These are phyloP conservation scores for Rhizoclosmatium sp. DNA, from an alignment of 192 early-diverging fungal species.

Conservation along the genomic window DNA sequence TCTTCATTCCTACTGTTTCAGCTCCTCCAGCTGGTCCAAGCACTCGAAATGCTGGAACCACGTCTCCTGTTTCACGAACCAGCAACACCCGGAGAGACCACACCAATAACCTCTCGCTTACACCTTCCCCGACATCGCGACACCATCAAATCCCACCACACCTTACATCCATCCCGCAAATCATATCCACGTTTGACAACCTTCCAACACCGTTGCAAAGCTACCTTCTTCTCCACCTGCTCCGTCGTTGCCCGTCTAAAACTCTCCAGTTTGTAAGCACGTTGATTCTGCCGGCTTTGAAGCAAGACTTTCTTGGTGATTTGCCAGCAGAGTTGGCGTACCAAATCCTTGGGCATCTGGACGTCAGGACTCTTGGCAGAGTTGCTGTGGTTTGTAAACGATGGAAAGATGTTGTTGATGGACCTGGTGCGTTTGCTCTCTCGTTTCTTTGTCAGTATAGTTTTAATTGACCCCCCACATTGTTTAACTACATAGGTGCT, in stretches of 20 bases:
- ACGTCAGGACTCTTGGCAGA: slow-evolving; percentile 77
- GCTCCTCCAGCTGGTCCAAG: not conserved
- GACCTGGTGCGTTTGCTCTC: slow-evolving; percentile 57
- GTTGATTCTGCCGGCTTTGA: slow-evolving; percentile 87
- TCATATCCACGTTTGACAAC: slow-evolving; percentile 82
- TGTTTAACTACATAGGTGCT: slow-evolving; percentile 75
- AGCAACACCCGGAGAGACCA: not conserved
- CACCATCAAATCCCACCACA: slow-evolving; percentile 16
- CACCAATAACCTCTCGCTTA: not conserved
- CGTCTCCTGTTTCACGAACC: not conserved
- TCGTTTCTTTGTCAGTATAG: slow-evolving; percentile 69
- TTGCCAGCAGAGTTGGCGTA: slow-evolving; percentile 61
- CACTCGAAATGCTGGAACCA: not conserved
- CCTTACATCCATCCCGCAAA: slow-evolving; percentile 50
- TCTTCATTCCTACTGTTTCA: not conserved
- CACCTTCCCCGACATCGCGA: not conserved
- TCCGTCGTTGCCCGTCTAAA: slow-evolving; percentile 80
- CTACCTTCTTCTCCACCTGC: slow-evolving; percentile 88
- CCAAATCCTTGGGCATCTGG: slow-evolving; percentile 85
- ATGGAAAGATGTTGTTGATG: slow-evolving; percentile 84
- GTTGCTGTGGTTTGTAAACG: slow-evolving; percentile 81
- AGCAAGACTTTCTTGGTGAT: slow-evolving; percentile 85
- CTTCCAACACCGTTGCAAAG: slow-evolving; percentile 80
- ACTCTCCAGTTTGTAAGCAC: slow-evolving; percentile 92
- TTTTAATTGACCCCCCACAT: slow-evolving; percentile 75